These are phyloP conservation scores for Starmerella potacharoeniae DNA, from an alignment of 805 yeast species.

Conservation along the genomic window DNA sequence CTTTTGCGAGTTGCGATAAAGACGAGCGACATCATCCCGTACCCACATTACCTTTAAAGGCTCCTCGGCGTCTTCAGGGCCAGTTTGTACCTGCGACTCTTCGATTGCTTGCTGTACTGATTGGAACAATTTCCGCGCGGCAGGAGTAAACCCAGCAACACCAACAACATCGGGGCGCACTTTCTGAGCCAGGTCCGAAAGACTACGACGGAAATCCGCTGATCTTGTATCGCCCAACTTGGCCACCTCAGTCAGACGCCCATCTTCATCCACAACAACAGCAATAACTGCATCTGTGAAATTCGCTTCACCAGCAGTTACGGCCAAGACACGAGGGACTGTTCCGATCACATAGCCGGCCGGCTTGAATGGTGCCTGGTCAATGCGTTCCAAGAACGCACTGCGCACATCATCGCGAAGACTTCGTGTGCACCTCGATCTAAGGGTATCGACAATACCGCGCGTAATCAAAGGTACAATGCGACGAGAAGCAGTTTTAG, in stretches of 20 bases:
- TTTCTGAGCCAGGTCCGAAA: constrained; percentile 47
- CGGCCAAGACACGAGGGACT: constrained; percentile 68
- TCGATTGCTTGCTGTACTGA: constrained; percentile 42
- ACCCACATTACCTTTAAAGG: constrained; percentile 65
- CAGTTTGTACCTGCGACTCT: constrained; percentile 38
- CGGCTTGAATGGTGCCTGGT: constrained; percentile 91
- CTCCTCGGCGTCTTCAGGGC: constrained; percentile 26
- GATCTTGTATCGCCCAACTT: constrained; percentile 67
- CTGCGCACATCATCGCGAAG: constrained; percentile 61
- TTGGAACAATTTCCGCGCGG: constrained; percentile 49
- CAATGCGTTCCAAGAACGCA: constrained; percentile 56
- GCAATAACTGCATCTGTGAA: constrained; percentile 79
- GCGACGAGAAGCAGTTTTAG: constrained; percentile 56
- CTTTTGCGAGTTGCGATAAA: constrained; percentile 68
- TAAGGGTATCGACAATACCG: constrained; percentile 72
- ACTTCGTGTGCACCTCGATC: constrained; percentile 61
- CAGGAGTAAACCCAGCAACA: constrained; percentile 75
- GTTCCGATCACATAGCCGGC: constrained; percentile 67
- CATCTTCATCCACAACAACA: constrained; percentile 63
- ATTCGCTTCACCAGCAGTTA: constrained; percentile 80
- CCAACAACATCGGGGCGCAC: constrained; percentile 85
- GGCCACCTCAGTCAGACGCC: constrained; percentile 61
- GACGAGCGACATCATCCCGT: constrained; percentile 84
- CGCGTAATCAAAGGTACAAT: constrained; percentile 55
- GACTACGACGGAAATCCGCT: constrained; percentile 52